Conservation (phyloP, 2,329 filamentous ascomycete genomes). For the Seiridium cupressi region DNA sequence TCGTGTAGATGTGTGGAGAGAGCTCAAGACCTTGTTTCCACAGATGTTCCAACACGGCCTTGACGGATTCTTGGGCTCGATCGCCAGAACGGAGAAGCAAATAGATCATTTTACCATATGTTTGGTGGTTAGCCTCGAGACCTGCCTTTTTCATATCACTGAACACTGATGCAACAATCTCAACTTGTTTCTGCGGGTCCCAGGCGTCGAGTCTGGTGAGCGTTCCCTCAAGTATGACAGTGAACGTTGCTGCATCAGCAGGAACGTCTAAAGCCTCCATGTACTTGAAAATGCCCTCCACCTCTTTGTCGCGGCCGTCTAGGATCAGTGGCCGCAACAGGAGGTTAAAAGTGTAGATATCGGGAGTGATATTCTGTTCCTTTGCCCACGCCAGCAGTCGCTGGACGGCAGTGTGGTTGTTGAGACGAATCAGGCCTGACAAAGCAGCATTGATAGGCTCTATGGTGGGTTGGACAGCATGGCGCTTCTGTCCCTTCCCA, state of each 20-base stretch:
- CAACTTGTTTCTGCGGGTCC: conserved; percentile 43
- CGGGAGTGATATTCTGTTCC: conserved; percentile 51
- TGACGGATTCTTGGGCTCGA: conserved; percentile 48
- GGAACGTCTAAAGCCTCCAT: conserved; percentile 58
- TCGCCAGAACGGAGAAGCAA: conserved; percentile 49
- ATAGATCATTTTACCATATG: conserved; percentile 71
- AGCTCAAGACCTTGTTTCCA: conserved; percentile 47
- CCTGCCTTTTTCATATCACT: conserved; percentile 53
- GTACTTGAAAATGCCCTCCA: conserved; percentile 49
- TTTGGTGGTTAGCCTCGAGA: conserved; percentile 57
- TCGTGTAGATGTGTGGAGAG: conserved; percentile 70
- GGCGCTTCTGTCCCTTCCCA: conserved; percentile 26
- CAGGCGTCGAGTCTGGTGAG: conserved; percentile 39
- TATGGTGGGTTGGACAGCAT: conserved; percentile 57
- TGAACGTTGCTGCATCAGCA: conserved; percentile 70
- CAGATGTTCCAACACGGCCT: conserved; percentile 64
- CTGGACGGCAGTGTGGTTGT: conserved; percentile 46
- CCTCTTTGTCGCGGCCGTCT: conserved; percentile 43
- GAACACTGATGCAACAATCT: conserved; percentile 38
- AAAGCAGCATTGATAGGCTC: conserved; percentile 70
- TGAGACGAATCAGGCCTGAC: conserved; percentile 54
- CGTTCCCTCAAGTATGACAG: conserved; percentile 65
- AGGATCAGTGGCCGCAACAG: conserved; percentile 62
- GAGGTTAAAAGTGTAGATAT: conserved; percentile 65
- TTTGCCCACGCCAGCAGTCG: conserved; percentile 59